Conservation (phyloP, 225 moss, liverwort and hornwort species). For the Marchantia paleacea region DNA sequence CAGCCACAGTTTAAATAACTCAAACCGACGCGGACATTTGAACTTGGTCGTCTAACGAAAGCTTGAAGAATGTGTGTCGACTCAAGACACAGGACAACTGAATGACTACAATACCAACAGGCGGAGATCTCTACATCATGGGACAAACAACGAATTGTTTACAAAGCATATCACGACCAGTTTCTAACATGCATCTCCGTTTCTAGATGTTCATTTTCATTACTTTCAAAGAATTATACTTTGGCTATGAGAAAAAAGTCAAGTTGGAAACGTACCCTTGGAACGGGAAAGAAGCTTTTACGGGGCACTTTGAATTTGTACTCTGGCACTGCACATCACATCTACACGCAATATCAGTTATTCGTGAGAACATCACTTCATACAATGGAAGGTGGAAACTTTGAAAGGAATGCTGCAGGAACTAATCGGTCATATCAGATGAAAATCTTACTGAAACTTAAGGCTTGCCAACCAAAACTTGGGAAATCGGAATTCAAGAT, state of each 20-base stretch:
- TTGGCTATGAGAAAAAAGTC: background rate
- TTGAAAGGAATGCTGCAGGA: background rate
- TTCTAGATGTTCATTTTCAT: background rate
- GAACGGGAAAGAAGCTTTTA: slow-evolving; percentile 78
- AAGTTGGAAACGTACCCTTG: slow-evolving; percentile 51
- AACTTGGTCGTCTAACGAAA: no score
- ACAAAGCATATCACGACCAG: no score
- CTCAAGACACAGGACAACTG: no score
- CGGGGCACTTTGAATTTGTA: slow-evolving; percentile 79
- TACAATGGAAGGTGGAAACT: background rate
- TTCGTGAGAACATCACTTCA: slow-evolving; percentile 5
- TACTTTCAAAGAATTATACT: background rate
- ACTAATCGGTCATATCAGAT: background rate
- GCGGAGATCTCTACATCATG: no score
- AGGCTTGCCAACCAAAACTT: background rate
- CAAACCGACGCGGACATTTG: no score
- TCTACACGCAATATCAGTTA: slow-evolving; percentile 34
- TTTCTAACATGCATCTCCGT: no score
- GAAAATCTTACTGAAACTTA: background rate
- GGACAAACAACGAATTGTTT: no score
- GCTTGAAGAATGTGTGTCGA: no score
- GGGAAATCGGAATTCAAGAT: background rate
- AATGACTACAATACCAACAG: no score
- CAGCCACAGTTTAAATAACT: no score
- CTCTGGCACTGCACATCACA: slow-evolving; percentile 66